Percentiles rank a stretch among this genome's conserved stretches.
These are phyloP conservation scores for Chlorella sp. DNA, from an alignment of 139 green algal species.

Conservation along the genomic window DNA sequence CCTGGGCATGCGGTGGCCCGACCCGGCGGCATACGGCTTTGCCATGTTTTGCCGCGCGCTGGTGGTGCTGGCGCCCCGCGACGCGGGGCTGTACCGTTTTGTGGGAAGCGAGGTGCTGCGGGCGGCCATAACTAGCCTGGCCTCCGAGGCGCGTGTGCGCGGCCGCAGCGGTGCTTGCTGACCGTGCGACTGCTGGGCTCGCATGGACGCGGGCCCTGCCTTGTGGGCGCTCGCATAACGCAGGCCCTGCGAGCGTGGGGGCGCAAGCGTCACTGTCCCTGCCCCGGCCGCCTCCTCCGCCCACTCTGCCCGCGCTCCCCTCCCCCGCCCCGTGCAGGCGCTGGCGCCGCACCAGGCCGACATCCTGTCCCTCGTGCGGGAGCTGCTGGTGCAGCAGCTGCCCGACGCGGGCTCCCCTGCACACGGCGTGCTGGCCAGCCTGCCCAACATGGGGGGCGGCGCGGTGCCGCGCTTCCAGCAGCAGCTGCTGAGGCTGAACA, in stretches of 20 bases:
- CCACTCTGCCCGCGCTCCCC: neutral
- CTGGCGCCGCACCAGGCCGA: constrained; percentile 55
- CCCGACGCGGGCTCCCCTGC: constrained; percentile 1
- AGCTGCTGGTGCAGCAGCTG: constrained; percentile 55
- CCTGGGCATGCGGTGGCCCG: constrained; percentile 70
- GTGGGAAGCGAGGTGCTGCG: constrained; percentile 54
- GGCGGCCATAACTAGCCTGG: constrained; percentile 49
- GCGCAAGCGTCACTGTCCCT: too few relatives aligned
- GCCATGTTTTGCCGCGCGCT: constrained; percentile 38
- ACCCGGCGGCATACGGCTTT: constrained; percentile 59
- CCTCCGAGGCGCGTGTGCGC: constrained; percentile 21
- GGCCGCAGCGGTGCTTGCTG: too few relatives aligned
- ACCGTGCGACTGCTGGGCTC: too few relatives aligned
- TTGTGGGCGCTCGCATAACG: too few relatives aligned
- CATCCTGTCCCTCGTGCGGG: constrained; percentile 59
- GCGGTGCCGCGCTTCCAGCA: neutral
- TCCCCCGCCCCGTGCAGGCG: neutral
- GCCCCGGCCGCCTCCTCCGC: constrained; percentile 1
- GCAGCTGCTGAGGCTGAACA: neutral
- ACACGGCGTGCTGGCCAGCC: constrained; percentile 3
- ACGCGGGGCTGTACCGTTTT: constrained; percentile 38
- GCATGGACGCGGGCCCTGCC: too few relatives aligned
- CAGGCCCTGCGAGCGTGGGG: too few relatives aligned
- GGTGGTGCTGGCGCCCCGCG: constrained; percentile 24
- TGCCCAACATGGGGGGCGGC: constrained; percentile 20